A percentile compares a stretch with the other conserved stretches of the same genome.
Conservation (phyloP, 2,329 filamentous ascomycete species). For the Colletotrichum simmondsii region DNA sequence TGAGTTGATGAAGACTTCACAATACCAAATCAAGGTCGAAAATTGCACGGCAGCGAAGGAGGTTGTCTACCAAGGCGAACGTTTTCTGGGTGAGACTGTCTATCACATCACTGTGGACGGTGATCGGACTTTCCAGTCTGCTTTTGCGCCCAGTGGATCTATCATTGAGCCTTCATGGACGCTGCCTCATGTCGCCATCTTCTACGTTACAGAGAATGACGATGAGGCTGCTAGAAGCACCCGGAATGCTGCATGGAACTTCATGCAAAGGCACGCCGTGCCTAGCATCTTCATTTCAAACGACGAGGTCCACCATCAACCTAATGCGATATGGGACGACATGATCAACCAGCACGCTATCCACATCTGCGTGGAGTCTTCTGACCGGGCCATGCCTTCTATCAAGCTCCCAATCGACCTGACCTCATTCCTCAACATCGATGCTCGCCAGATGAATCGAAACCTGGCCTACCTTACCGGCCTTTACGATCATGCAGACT, state of each 20-base stretch:
- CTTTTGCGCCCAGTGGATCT: conserved; percentile 48
- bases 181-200: conserved; percentile 60
- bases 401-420: conserved; percentile 60
- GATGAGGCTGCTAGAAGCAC: conserved; percentile 49
- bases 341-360: conserved; percentile 54
- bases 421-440: conserved; percentile 60
- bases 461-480: conserved; percentile 62
- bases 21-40: conserved; percentile 62
- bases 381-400: conserved; percentile 47
- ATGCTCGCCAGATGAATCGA: conserved; percentile 63
- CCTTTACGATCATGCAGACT: conserved; percentile 40
- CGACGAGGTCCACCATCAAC: conserved; percentile 49
- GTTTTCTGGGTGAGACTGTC: conserved; percentile 41
- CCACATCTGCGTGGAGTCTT: conserved; percentile 59
- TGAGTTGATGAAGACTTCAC: conserved; percentile 62
- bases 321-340: conserved; percentile 46
- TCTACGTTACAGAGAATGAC: conserved; percentile 59
- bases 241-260: conserved; percentile 54
- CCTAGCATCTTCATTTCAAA: conserved; percentile 62
- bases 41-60: conserved; percentile 55
- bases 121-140: conserved; percentile 49
- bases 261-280: conserved; percentile 58
- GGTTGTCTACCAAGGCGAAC: conserved; percentile 38
- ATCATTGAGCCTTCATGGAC: conserved; percentile 55
- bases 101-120: conserved; percentile 54